phyloP scores from a whole-genome alignment of 2,329 filamentous ascomycete species.

The Eutypella sp. region DNA sequence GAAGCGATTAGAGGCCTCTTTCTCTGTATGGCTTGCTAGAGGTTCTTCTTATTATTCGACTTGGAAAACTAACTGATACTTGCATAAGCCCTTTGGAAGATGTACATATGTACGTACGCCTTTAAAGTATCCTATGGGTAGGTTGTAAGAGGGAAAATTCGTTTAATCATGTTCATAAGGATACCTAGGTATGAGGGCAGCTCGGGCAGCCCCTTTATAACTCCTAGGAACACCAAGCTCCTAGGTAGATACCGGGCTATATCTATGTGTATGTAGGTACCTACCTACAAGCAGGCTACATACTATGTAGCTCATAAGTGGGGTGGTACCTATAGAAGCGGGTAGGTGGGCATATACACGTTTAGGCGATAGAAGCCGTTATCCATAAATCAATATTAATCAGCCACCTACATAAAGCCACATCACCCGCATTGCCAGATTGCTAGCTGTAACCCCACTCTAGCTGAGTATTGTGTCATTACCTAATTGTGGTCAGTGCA shows the following conservation, averaged over 20 bases:
- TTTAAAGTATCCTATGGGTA: too few relatives aligned
- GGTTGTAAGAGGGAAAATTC: too few relatives aligned
- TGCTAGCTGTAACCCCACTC: not conserved
- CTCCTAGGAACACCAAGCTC: too few relatives aligned
- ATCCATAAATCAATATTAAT: not conserved
- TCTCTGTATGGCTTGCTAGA: too few relatives aligned
- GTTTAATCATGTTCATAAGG: too few relatives aligned
- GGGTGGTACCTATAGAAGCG: not conserved
- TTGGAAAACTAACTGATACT: too few relatives aligned
- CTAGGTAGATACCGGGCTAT: too few relatives aligned
- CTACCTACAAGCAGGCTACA: not conserved
- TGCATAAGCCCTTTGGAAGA: not conserved
- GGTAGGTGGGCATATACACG: not conserved
- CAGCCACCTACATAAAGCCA: not conserved
- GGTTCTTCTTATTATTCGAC: too few relatives aligned
- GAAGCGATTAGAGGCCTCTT: too few relatives aligned
- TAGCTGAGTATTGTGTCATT: too few relatives aligned
- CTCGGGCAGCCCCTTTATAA: too few relatives aligned
- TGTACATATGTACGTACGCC: not conserved
- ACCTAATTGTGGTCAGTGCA: not conserved
- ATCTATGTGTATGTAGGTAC: not conserved
- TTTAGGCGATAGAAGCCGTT: not conserved
- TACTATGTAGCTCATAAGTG: not conserved
- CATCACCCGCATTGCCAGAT: not conserved
- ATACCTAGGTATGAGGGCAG: too few relatives aligned